These are phyloP conservation scores for Podila minutissima DNA, from an alignment of 192 early-diverging fungal genomes.

Conservation along the genomic window DNA sequence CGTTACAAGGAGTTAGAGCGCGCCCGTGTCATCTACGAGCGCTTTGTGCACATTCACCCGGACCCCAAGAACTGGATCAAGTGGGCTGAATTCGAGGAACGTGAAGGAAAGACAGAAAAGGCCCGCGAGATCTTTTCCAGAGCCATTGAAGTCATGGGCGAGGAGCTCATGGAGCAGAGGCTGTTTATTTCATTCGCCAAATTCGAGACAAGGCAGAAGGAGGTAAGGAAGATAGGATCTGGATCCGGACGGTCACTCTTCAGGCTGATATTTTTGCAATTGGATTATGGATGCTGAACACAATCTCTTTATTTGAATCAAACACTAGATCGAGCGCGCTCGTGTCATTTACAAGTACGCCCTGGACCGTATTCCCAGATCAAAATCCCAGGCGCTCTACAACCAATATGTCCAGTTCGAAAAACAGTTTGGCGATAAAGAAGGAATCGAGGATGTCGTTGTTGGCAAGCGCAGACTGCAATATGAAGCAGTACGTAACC, in stretches of 20 bases:
- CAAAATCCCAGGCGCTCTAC: slow-evolving; percentile 86
- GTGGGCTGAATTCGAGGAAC: slow-evolving; percentile 97
- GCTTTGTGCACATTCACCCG: slow-evolving; percentile 91
- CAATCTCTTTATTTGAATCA: background rate
- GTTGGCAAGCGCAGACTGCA: slow-evolving; percentile 87
- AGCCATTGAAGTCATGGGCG: slow-evolving; percentile 89
- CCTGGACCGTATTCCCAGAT: slow-evolving; percentile 85
- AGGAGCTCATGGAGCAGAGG: slow-evolving; percentile 92
- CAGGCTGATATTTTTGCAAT: background rate
- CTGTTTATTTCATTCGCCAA: slow-evolving; percentile 97
- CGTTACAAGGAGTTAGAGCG: slow-evolving; percentile 87
- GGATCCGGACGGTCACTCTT: background rate
- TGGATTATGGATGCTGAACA: background rate
- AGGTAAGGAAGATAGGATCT: slow-evolving; percentile 54
- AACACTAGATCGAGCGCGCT: slow-evolving; percentile 82
- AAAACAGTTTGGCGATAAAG: slow-evolving; percentile 91
- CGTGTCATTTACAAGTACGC: slow-evolving; percentile 97
- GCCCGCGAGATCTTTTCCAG: slow-evolving; percentile 89
- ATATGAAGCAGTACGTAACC: slow-evolving; percentile 77
- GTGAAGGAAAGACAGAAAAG: slow-evolving; percentile 74
- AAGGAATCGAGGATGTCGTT: slow-evolving; percentile 93
- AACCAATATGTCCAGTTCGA: slow-evolving; percentile 97
- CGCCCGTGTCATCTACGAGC: slow-evolving; percentile 82
- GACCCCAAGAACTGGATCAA: slow-evolving; percentile 96
- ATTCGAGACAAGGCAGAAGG: slow-evolving; percentile 90